Evolutionary conservation across 305 asterid genomes (phyloP), one percentile per base, ranked within the genome.

Genomic region (Fraxinus angustifolia): DNA sequence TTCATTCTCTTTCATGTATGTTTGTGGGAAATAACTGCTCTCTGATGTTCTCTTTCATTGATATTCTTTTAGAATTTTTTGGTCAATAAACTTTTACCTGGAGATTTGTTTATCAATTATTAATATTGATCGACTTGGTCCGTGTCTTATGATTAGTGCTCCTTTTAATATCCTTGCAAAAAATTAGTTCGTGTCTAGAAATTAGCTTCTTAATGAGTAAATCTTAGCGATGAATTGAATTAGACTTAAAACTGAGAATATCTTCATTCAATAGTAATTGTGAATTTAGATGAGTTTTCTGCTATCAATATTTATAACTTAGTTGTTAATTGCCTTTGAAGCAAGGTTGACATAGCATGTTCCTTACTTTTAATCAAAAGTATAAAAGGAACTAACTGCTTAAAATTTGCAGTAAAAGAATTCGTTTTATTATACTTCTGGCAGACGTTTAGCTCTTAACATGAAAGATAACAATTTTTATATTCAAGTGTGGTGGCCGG

Each of bases 101-200:
- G 21, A 1, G 21, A 14, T 19, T 50, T 50, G 19, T 50, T 45
- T 45, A 45, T 45, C 56, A 45, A 45, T 45, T 34, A 35, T 62
- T 34, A 31, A 33, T 35, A 33, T 4, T 36, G 75, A n/a, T 36
- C 12, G 68, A 56, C 36, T 78, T 35, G 73, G 68, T 30, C 40
- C 2, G 28, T 70, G 78, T 36, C 81, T 71, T 35, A 33, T 68
- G 35, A 36, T 75, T 72, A 56, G n/a, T 80, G 75, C 75, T 60
- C 6, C 34, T 28, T 23, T 73, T 35, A 14, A 26, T 17, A 56
- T 35, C 40, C 11, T 67, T 7, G 28, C 14, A 34, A 42, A n/a
- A 60, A 35, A 45, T 6, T 4, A n/a, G 73, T 12, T 67, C 23
- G 28, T 12, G 34, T 26, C 28, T 38, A 45, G 56, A 45, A 45